Evolutionary conservation across 2,329 filamentous ascomycete species (phyloP), one percentile per base, ranked within the genome.

Genomic region (Botryotinia narcissicola): DNA sequence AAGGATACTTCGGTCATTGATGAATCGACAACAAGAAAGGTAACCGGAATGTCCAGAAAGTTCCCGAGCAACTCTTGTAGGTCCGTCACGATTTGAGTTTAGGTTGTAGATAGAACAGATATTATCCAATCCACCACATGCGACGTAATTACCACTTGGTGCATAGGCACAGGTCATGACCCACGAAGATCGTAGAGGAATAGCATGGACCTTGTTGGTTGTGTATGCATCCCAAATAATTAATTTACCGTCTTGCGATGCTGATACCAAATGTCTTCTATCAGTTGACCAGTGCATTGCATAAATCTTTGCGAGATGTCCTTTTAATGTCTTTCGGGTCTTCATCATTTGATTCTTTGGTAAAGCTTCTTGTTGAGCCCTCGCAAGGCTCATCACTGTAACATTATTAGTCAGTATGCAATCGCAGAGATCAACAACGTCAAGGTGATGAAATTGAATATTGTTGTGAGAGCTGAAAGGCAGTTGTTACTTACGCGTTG

Each of bases 271-370:
- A 84, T 98, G 96, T 84, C 96, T 91, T 82, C 96, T 91, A 85
- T 99, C 96, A 77, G 96, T 99, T 48, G 96, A 98, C 96, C 96
- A 99, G 87, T 99, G 96, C 96, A 99, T 99, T 80, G 96, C 96
- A 84, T 99, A 99, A 81, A 99, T 99, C 87, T 99, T 99, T 80
- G 96, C 96, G 78, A 99, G 86, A 88, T 99, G 96, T 78, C 96
- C 96, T 87, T 98, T 98, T 78, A 99, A 88, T 69, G 95, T 98
- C 81, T 94, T 93, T 87, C 97, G 96, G 77, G 95, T 93, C 88
- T 96, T 97, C 96, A 99, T 98, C 82, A 95, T 89, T 82, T 90
- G 88, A 84, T 97, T 96, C 84, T 93, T 92, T 77, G 95, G 94
- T 80, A 99, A 90, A 78, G 93, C 87, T 83, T 98, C 96, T 84